phyloP scores from a whole-genome alignment of 1,284 basidiomycete genomes.

The Xerocomus amazonicus region DNA sequence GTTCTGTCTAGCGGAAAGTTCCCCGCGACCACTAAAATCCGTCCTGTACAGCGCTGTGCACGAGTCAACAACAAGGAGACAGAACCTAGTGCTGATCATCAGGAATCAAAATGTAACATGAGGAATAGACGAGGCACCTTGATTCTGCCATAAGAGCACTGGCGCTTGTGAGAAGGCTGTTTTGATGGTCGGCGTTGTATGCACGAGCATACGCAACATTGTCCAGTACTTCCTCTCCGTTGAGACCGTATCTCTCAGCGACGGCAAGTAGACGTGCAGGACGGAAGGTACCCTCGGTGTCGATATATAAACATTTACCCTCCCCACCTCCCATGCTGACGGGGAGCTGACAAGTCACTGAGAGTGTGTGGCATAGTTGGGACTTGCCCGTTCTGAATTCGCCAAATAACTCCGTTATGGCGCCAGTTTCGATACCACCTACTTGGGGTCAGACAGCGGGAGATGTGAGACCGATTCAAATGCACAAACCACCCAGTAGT shows the following conservation, averaged over 20 bases:
- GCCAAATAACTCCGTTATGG: constrained; percentile 98
- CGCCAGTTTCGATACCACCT: constrained; percentile 98
- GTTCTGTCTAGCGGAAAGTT: constrained; percentile 92
- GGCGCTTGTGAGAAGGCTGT: constrained; percentile 85
- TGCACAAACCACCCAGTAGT: constrained; percentile 78
- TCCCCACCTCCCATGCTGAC: constrained; percentile 98
- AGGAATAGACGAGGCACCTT: constrained; percentile 50
- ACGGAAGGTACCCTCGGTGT: constrained; percentile 98
- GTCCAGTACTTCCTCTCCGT: constrained; percentile 96
- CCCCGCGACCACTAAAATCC: constrained; percentile 94
- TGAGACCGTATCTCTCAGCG: constrained; percentile 93
- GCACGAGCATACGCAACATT: constrained; percentile 98
- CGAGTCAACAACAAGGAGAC: constrained; percentile 94
- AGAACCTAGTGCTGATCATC: constrained; percentile 65
- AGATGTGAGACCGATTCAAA: constrained; percentile 3
- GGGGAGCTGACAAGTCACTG: constrained; percentile 97
- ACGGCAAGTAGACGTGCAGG: constrained; percentile 93
- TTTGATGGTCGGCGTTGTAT: constrained; percentile 98
- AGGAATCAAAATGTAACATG: constrained; percentile 1
- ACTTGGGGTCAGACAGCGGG: constrained; percentile 14
- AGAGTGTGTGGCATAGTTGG: constrained; percentile 96
- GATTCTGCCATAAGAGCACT: constrained; percentile 98
- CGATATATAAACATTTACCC: constrained; percentile 98
- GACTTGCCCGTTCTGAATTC: constrained; percentile 99
- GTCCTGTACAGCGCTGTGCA: constrained; percentile 95